These are phyloP conservation scores for Solanum boliviense DNA, from an alignment of 257 asterid species.

Conservation along the genomic window DNA sequence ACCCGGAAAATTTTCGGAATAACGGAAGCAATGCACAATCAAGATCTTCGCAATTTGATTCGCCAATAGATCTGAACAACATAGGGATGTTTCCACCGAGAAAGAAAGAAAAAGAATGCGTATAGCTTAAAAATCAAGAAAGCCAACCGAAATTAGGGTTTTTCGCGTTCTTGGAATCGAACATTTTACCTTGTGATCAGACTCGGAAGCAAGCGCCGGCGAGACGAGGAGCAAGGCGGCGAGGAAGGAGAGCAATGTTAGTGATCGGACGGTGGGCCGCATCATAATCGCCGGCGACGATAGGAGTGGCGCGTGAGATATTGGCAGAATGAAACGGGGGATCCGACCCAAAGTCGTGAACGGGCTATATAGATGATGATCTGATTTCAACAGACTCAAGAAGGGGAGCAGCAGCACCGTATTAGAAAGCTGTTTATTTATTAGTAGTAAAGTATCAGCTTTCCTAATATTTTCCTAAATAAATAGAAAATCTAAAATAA, in stretches of 20 bases:
- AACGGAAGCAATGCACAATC: not conserved
- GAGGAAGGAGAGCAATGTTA: not conserved
- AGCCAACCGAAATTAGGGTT: not conserved
- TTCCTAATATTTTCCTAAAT: not conserved
- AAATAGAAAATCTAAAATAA: not conserved
- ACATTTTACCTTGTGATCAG: conserved; percentile 16
- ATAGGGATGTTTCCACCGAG: not conserved
- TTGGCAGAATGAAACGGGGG: not conserved
- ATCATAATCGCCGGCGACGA: not conserved
- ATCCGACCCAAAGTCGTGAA: not conserved
- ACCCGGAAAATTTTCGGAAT: not conserved
- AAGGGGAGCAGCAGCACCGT: not conserved
- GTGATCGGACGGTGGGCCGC: conserved; percentile 4
- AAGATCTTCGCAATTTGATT: not conserved
- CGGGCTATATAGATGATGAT: not conserved
- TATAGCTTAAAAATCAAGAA: not conserved
- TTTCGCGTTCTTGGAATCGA: not conserved
- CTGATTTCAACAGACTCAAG: not conserved
- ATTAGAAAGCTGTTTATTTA: not conserved
- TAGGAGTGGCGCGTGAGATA: not conserved
- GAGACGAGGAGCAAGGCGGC: conserved; percentile 1
- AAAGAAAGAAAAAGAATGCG: not conserved
- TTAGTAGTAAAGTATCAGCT: not conserved
- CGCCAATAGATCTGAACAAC: not conserved
- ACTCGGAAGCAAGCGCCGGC: conserved; percentile 13